Evolutionary conservation across 257 asterid genomes (phyloP).

Genomic region (Penstemon eatonii): DNA sequence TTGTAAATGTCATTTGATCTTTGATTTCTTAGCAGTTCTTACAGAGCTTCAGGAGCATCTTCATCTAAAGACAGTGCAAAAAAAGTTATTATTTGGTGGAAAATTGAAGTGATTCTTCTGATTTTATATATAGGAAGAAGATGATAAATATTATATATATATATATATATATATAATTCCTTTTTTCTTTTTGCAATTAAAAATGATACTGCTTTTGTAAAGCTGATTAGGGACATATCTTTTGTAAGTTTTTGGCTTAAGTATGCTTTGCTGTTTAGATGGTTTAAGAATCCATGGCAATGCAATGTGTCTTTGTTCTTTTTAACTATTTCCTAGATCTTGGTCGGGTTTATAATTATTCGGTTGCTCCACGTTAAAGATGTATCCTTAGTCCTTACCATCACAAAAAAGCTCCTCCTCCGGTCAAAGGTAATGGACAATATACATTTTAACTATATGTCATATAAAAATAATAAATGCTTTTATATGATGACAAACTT

Average conservation of each 20-base stretch:
- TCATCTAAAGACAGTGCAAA: constrained; percentile 18
- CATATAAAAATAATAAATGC: too few relatives aligned
- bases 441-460: too few relatives aligned
- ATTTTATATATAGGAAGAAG: constrained; percentile 34
- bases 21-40: constrained; percentile 29
- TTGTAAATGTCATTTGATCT: background rate
- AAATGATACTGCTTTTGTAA: constrained; percentile 2
- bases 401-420: too few relatives aligned
- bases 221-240: constrained; percentile 7
- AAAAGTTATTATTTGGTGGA: constrained; percentile 30
- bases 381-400: too few relatives aligned
- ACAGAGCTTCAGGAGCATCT: constrained; percentile 37
- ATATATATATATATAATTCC: background rate
- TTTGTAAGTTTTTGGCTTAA: constrained; percentile 16
- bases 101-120: constrained; percentile 29
- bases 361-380: too few relatives aligned
- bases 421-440: too few relatives aligned
- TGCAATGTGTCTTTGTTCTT: background rate
- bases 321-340: too few relatives aligned
- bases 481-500: too few relatives aligned
- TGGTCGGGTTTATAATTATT: too few relatives aligned
- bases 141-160: constrained; percentile 7
- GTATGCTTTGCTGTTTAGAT: constrained; percentile 41
- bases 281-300: constrained; percentile 40
- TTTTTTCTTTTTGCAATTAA: background rate